Conservation (phyloP, 768 basidiomycete species). For the Amanita molliuscula region DNA sequence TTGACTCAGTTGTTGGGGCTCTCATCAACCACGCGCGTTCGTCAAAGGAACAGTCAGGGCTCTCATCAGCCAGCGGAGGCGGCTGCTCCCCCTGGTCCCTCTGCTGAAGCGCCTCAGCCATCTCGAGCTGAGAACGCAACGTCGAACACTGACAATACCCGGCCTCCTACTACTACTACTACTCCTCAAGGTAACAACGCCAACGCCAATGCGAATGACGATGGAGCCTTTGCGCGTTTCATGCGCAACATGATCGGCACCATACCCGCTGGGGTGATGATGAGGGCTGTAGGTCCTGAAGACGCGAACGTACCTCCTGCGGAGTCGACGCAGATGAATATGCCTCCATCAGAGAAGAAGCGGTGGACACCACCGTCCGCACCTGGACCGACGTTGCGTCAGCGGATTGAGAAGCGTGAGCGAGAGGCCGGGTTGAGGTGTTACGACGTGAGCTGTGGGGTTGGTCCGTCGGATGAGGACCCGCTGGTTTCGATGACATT, state of each 20-base stretch:
- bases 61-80: neutral
- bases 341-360: constrained; percentile 20
- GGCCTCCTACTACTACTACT: neutral
- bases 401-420: constrained; percentile 64
- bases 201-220: neutral
- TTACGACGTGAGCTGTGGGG: constrained; percentile 59
- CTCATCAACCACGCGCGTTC: neutral
- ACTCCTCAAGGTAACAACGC: neutral
- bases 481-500: constrained; percentile 29
- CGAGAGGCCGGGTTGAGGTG: constrained; percentile 66
- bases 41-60: constrained; percentile 7
- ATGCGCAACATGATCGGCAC: constrained; percentile 5
- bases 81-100: neutral
- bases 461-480: constrained; percentile 69
- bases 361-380: constrained; percentile 53
- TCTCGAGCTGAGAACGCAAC: neutral
- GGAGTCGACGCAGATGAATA: neutral
- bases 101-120: neutral
- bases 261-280: neutral
- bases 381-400: constrained; percentile 62
- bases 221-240: constrained; percentile 8
- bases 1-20: neutral
- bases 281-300: neutral
- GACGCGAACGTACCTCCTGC: constrained; percentile 4
- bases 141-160: neutral